A percentile compares a stretch with the other conserved stretches of the same genome.
Evolutionary conservation across 768 basidiomycete species (phyloP).

Genomic region (Hydnum rufescens): DNA sequence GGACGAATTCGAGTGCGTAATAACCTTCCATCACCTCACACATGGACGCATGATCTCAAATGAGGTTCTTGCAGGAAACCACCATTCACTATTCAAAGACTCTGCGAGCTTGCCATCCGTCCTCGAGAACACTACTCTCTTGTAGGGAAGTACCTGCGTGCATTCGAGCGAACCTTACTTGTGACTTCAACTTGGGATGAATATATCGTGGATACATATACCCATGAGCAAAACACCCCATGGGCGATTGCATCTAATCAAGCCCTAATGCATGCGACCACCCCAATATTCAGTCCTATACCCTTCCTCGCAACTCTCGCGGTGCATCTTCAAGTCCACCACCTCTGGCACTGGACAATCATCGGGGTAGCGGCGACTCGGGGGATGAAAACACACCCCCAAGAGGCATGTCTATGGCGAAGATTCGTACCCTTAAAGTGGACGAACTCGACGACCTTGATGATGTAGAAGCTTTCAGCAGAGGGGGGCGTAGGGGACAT

Average conservation of each 20-base stretch:
- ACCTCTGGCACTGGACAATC: slow-evolving; percentile 31
- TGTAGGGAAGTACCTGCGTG: slow-evolving; percentile 74
- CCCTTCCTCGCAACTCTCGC: slow-evolving; percentile 73
- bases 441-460: slow-evolving; percentile 56
- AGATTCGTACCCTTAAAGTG: slow-evolving; percentile 29
- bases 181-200: slow-evolving; percentile 65
- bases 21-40: neutral
- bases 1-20: slow-evolving; percentile 51
- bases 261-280: slow-evolving; percentile 28
- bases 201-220: slow-evolving; percentile 28
- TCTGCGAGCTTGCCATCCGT: slow-evolving; percentile 59
- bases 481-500: slow-evolving; percentile 28
- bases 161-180: slow-evolving; percentile 60
- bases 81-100: slow-evolving; percentile 79
- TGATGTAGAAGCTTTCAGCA: slow-evolving; percentile 39
- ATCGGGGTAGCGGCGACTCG: neutral
- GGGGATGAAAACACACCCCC: slow-evolving; percentile 3
- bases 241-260: slow-evolving; percentile 24
- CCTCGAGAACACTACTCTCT: slow-evolving; percentile 55
- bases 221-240: slow-evolving; percentile 19
- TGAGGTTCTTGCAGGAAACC: slow-evolving; percentile 25
- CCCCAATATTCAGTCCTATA: slow-evolving; percentile 74
- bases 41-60: slow-evolving; percentile 5
- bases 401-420: slow-evolving; percentile 20
- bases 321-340: slow-evolving; percentile 66